Evolutionary conservation across 768 basidiomycete species (phyloP).

Genomic region (Tylopilus plumbeoviolaceoides): DNA sequence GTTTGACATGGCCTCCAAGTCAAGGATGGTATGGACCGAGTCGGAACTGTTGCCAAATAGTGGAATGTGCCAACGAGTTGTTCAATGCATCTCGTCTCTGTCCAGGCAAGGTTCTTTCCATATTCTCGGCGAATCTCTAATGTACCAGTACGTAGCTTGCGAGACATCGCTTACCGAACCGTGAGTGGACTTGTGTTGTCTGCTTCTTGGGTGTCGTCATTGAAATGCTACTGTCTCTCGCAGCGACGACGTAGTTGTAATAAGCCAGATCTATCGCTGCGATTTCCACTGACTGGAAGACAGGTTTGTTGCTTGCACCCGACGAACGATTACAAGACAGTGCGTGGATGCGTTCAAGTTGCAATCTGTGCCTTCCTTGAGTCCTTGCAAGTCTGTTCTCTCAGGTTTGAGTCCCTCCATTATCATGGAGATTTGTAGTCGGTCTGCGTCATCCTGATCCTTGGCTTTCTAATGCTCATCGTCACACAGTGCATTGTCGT

Average conservation of each 20-base stretch:
- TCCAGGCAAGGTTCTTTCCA: constrained; percentile 48
- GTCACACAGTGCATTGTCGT: constrained; percentile 64
- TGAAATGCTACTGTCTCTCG: background rate
- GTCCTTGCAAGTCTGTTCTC: constrained; percentile 62
- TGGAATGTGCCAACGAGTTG: constrained; percentile 81
- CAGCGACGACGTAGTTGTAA: constrained; percentile 58
- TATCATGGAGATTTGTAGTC: constrained; percentile 78
- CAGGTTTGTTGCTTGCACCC: constrained; percentile 82
- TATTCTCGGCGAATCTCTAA: constrained; percentile 1
- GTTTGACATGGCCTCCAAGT: background rate
- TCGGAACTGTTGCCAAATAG: constrained; percentile 32
- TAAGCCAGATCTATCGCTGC: constrained; percentile 1
- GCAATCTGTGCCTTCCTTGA: constrained; percentile 2
- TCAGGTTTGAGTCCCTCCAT: constrained; percentile 74
- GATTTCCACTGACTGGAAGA: constrained; percentile 1
- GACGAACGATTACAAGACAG: constrained; percentile 89
- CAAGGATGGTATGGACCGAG: no score
- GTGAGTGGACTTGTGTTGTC: constrained; percentile 36
- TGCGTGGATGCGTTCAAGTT: constrained; percentile 37
- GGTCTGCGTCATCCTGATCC: constrained; percentile 38
- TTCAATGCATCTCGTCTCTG: constrained; percentile 76
- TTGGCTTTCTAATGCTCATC: constrained; percentile 3
- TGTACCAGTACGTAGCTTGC: constrained; percentile 62
- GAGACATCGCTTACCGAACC: constrained; percentile 78
- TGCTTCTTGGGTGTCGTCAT: background rate